phyloP scores from a whole-genome alignment of 345 rosid genomes.

The Salix brachista region DNA sequence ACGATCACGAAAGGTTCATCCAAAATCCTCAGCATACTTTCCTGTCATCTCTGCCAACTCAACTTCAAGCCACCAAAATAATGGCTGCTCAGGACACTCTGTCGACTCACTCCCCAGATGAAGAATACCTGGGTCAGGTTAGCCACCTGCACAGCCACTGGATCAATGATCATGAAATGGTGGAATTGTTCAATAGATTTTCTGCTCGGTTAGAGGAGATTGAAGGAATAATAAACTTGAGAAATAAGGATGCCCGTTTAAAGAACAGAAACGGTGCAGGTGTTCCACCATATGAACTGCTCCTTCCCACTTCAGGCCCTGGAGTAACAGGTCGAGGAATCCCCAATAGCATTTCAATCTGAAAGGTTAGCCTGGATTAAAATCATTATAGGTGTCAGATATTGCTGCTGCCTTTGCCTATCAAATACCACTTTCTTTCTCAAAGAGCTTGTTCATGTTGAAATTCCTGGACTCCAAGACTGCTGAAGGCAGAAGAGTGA shows the following conservation, averaged over 20 bases:
- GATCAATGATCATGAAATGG: constrained; percentile 58
- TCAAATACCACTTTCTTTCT: neutral
- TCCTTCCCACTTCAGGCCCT: constrained; percentile 69
- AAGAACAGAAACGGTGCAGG: constrained; percentile 88
- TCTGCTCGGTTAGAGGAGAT: constrained; percentile 57
- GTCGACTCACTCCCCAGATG: constrained; percentile 83
- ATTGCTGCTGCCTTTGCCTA: neutral
- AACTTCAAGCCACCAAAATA: constrained; percentile 91
- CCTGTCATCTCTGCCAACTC: constrained; percentile 65
- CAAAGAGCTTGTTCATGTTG: neutral
- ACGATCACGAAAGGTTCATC: constrained; percentile 59
- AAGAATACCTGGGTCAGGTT: constrained; percentile 72
- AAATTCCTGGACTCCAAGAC: no score
- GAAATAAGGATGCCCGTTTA: constrained; percentile 55
- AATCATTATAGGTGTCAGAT: neutral
- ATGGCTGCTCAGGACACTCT: constrained; percentile 95
- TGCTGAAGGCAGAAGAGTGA: no score
- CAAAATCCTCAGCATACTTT: constrained; percentile 63
- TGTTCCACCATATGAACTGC: constrained; percentile 80
- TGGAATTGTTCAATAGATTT: constrained; percentile 45
- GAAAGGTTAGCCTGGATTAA: constrained; percentile 7
- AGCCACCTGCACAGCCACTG: constrained; percentile 54
- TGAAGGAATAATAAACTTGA: constrained; percentile 50
- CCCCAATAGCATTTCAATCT: constrained; percentile 89
- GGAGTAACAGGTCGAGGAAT: constrained; percentile 95